Percentiles rank a stretch among this genome's conserved stretches.
Evolutionary conservation across 2,329 filamentous ascomycete species (phyloP).

Genomic region (Alternaria sp.): DNA sequence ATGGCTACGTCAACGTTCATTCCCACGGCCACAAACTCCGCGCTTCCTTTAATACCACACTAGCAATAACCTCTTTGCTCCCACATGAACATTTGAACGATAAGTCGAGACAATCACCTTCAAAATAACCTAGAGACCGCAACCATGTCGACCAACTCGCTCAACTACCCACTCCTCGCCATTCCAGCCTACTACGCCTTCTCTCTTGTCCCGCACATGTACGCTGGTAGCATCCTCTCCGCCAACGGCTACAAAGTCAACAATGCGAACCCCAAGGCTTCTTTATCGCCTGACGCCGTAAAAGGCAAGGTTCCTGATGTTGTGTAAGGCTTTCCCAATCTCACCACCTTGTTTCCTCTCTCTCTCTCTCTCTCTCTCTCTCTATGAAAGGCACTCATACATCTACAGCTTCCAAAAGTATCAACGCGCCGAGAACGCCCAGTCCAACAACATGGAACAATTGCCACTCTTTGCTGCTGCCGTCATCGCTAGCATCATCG

Average conservation of each 20-base stretch:
- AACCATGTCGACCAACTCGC: constrained; percentile 29
- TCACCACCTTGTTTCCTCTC: neutral
- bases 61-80: neutral
- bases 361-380: neutral
- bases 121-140: neutral
- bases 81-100: neutral
- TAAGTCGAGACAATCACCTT: too few species aligned
- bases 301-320: constrained; percentile 40
- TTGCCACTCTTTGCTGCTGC: constrained; percentile 38
- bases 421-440: constrained; percentile 40
- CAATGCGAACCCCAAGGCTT: constrained; percentile 40
- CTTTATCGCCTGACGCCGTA: constrained; percentile 29
- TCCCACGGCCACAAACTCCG: neutral
- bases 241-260: constrained; percentile 34
- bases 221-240: constrained; percentile 27
- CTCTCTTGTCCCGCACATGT: constrained; percentile 33
- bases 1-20: constrained; percentile 1
- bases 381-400: neutral
- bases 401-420: constrained; percentile 32
- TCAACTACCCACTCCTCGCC: constrained; percentile 40
- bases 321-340: constrained; percentile 16
- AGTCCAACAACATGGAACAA: constrained; percentile 38
- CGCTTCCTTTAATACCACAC: neutral
- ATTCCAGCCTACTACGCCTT: constrained; percentile 43
- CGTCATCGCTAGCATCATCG: constrained; percentile 35